Base-by-base conservation (phyloP, 768 basidiomycete genomes). In the Rhodotorula taiwanensis region DNA sequence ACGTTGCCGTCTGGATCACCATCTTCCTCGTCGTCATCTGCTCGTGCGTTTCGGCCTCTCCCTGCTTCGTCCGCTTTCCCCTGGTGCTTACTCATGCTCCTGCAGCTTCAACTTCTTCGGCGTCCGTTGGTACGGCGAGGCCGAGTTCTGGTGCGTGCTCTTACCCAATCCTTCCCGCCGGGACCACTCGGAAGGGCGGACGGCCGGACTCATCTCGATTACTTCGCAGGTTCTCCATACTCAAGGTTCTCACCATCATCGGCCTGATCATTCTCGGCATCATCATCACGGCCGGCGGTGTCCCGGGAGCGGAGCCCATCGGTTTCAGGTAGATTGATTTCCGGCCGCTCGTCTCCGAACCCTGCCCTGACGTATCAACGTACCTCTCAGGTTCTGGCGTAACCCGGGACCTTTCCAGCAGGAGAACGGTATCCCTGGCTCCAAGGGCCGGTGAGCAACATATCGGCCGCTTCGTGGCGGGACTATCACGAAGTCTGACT, bases 391-490 rank as follows among this genome's bases (percentile, higher is more conserved):
- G 39, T 52, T 31, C 34, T 61, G 58, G 58, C 45, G 56, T 39
- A 21, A 65, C 21, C 58, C 63, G 21, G 54, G 59, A 5, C 58
- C 64, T 0, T 69, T 71, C 58, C 41, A 58, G 13, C 70, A 71
- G 54, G 18, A 85, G 61, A 81, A 79, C 21, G 63, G 74, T 60
- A 62, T 78, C 67, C 74, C 76, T 2, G 84, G 84, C n/a, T 71
- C 77, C 7, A 74, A 80, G 18, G 84, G 84, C 23, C 79, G 78
- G 36, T 39, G n/a, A n/a, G n/a, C n/a, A n/a, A n/a, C n/a, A n/a
- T n/a, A n/a, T n/a, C n/a, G n/a, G n/a, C n/a, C n/a, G n/a, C n/a
- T n/a, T n/a, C n/a, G n/a, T n/a, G n/a, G n/a, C n/a, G n/a, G n/a
- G n/a, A n/a, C n/a, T n/a, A 39, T 39, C 36, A 16, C 9, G 36